Percentiles rank a stretch among this genome's conserved stretches.
These are phyloP conservation scores for Nitzschia sp. DNA, from an alignment of 108 stramenopile species.

Conservation along the genomic window DNA sequence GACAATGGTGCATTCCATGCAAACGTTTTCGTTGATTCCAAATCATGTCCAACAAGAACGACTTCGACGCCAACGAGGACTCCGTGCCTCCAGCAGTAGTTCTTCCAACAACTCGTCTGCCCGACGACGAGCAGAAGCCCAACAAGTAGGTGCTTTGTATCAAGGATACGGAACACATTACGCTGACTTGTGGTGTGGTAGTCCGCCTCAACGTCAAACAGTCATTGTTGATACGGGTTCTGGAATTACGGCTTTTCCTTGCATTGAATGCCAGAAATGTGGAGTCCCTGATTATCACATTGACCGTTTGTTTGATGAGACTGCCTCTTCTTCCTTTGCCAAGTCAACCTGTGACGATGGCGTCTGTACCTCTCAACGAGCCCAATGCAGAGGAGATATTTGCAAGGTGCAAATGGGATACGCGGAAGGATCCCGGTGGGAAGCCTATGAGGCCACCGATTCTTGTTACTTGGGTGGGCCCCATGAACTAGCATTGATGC, in stretches of 20 bases:
- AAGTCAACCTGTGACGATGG: conserved; percentile 17
- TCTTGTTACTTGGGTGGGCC: conserved; percentile 47
- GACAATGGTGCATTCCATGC: neutral
- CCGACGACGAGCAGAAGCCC: conserved; percentile 17
- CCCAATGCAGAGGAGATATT: conserved; percentile 25
- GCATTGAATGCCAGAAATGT: conserved; percentile 72
- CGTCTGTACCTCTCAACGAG: conserved; percentile 20
- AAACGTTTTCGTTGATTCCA: conserved; percentile 42
- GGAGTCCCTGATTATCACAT: conserved; percentile 67
- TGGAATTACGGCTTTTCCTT: conserved; percentile 86
- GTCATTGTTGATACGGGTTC: conserved; percentile 92
- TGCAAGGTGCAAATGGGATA: conserved; percentile 41
- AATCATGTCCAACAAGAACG: conserved; percentile 44
- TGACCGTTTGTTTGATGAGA: conserved; percentile 55
- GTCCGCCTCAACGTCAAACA: conserved; percentile 88
- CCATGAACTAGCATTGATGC: conserved; percentile 23
- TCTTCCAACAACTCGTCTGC: neutral
- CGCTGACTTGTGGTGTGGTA: conserved; percentile 82
- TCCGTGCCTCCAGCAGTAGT: neutral
- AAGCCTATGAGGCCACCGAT: conserved; percentile 52
- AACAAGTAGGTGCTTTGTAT: conserved; percentile 46
- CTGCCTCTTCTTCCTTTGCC: conserved; percentile 38
- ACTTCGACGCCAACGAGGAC: neutral
- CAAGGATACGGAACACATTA: conserved; percentile 92
- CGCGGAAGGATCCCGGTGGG: conserved; percentile 65